phyloP scores from a whole-genome alignment of 2,329 filamentous ascomycete genomes.

The Aspergillus calidoustus region DNA sequence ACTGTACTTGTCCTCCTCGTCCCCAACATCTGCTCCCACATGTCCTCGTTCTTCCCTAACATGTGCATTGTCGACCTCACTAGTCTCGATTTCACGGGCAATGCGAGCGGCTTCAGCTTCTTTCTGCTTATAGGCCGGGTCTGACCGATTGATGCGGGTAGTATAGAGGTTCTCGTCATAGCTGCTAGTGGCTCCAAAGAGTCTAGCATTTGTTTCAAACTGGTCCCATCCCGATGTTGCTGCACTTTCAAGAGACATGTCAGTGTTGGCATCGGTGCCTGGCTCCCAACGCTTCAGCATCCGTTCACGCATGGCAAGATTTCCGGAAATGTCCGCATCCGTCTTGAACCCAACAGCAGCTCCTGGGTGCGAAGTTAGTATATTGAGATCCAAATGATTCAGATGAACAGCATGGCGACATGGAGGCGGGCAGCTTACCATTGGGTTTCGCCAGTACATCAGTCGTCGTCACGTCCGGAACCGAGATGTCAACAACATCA shows the following conservation, averaged over 20 bases:
- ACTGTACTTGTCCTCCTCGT: constrained; percentile 97
- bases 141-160: constrained; percentile 80
- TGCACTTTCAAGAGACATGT: constrained; percentile 71
- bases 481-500: constrained; percentile 62
- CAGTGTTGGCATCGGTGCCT: constrained; percentile 62
- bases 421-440: constrained; percentile 50
- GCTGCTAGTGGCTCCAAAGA: constrained; percentile 85
- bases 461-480: constrained; percentile 58
- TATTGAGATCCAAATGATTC: not conserved
- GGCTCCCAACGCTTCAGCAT: constrained; percentile 82
- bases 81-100: constrained; percentile 86
- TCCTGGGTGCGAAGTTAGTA: constrained; percentile 54
- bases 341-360: constrained; percentile 75
- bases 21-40: constrained; percentile 67
- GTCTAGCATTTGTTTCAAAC: constrained; percentile 84
- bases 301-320: constrained; percentile 70
- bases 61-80: constrained; percentile 74
- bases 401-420: not conserved
- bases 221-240: constrained; percentile 76
- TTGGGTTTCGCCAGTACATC: constrained; percentile 59
- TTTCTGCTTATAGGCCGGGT: constrained; percentile 79
- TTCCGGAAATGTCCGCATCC: constrained; percentile 83
- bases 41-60: constrained; percentile 85
- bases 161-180: constrained; percentile 97
- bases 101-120: constrained; percentile 79